Evolutionary conservation across 495 filamentous ascomycete species (phyloP).

Genomic region (Astrocystis sublimbata): DNA sequence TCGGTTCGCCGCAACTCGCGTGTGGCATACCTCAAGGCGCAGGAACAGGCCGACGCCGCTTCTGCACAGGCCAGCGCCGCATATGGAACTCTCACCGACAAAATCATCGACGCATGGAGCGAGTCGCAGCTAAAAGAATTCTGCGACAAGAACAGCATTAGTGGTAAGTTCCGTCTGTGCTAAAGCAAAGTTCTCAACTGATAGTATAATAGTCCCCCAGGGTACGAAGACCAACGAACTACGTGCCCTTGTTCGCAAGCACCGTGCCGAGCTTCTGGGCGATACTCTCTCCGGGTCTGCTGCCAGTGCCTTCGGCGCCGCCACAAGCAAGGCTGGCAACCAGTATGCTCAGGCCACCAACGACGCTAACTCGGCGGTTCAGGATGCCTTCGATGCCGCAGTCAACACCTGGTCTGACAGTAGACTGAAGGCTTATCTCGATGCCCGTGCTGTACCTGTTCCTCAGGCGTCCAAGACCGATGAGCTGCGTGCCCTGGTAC

Average conservation of each 20-base stretch:
- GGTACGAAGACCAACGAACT: slow-evolving; percentile 88
- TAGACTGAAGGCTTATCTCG: slow-evolving; percentile 75
- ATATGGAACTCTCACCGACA: slow-evolving; percentile 71
- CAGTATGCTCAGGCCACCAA: slow-evolving; percentile 76
- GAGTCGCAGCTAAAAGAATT: slow-evolving; percentile 89
- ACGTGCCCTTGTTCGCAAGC: slow-evolving; percentile 84
- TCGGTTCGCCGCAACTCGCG: slow-evolving; percentile 88
- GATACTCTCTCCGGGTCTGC: slow-evolving; percentile 65
- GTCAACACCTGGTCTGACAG: slow-evolving; percentile 69
- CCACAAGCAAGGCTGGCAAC: slow-evolving; percentile 79
- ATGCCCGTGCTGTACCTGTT: slow-evolving; percentile 67
- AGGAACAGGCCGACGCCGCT: slow-evolving; percentile 61
- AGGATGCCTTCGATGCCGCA: slow-evolving; percentile 66
- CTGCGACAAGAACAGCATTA: slow-evolving; percentile 82
- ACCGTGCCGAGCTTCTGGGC: slow-evolving; percentile 72
- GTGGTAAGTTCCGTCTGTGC: slow-evolving; percentile 26
- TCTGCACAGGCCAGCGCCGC: slow-evolving; percentile 67
- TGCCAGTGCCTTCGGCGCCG: slow-evolving; percentile 70
- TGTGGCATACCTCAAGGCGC: slow-evolving; percentile 65
- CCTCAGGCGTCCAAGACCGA: slow-evolving; percentile 76
- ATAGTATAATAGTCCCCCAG: slow-evolving; percentile 80
- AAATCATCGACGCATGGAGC: slow-evolving; percentile 85
- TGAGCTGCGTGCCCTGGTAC: slow-evolving; percentile 75
- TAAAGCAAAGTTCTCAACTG: slow-evolving; percentile 24
- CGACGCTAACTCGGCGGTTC: slow-evolving; percentile 60